phyloP scores from a whole-genome alignment of 495 filamentous ascomycete species.

The Cercophora sp. region DNA sequence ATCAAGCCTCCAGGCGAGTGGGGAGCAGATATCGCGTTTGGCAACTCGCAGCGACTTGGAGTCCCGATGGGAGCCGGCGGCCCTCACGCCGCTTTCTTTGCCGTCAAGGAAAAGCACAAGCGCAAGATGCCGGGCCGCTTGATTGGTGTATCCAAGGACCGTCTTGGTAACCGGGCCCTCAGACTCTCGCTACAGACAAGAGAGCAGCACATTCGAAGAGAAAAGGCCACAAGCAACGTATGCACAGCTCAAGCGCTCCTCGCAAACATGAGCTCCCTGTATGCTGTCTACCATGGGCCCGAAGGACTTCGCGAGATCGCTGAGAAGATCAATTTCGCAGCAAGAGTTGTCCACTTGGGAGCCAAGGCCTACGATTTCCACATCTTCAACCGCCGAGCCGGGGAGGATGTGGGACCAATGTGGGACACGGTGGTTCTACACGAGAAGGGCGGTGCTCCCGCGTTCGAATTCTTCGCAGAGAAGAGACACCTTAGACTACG shows the following conservation, averaged over 20 bases:
- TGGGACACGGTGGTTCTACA: conserved; percentile 83
- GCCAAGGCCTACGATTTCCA: conserved; percentile 63
- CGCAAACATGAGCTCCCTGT: conserved; percentile 97
- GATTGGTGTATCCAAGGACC: conserved; percentile 89
- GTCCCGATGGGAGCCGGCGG: conserved; percentile 94
- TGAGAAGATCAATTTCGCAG: conserved; percentile 65
- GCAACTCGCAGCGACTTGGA: conserved; percentile 90
- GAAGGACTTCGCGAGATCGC: conserved; percentile 81
- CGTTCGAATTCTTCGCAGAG: conserved; percentile 10
- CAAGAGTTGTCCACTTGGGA: conserved; percentile 65
- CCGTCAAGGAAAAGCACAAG: conserved; percentile 88
- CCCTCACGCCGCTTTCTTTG: conserved; percentile 96
- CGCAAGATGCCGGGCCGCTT: conserved; percentile 93
- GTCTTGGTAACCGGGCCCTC: conserved; percentile 79
- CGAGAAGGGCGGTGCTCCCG: conserved; percentile 14
- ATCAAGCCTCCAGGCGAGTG: conserved; percentile 93
- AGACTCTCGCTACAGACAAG: conserved; percentile 87
- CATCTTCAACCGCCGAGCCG: conserved; percentile 53
- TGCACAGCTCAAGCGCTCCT: conserved; percentile 94
- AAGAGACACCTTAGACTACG: conserved; percentile 26
- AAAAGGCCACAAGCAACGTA: conserved; percentile 98
- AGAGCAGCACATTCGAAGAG: conserved; percentile 94
- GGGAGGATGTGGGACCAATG: conserved; percentile 43
- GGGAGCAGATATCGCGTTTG: conserved; percentile 95
- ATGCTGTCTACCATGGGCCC: conserved; percentile 96